A percentile compares a stretch with the other conserved stretches of the same genome.
phyloP scores from a whole-genome alignment of 192 early-diverging fungal species.

The Helicostylum pulchrum region DNA sequence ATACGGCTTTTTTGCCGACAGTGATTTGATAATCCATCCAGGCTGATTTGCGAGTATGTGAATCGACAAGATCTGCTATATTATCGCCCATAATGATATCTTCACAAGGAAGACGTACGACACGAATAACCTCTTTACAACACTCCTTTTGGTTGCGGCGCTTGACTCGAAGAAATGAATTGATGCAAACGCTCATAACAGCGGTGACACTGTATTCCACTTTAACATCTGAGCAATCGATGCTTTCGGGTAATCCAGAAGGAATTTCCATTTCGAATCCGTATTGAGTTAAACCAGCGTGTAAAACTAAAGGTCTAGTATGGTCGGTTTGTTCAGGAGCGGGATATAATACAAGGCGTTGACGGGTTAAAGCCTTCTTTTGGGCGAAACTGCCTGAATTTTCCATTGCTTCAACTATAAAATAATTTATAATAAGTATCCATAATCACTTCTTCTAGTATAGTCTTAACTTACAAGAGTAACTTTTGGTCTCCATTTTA shows the following conservation, averaged over 20 bases:
- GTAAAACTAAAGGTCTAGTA: background rate
- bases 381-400: background rate
- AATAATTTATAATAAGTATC: background rate
- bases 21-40: conserved; percentile 7
- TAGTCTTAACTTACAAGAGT: background rate
- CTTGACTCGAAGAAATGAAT: background rate
- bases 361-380: background rate
- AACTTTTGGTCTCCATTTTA: background rate
- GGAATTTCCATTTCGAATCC: conserved; percentile 14
- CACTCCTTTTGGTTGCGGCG: background rate
- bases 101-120: conserved; percentile 1
- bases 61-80: background rate
- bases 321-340: background rate
- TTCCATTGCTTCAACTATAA: conserved; percentile 6
- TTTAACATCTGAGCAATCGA: conserved; percentile 1
- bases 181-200: background rate
- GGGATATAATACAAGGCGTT: background rate
- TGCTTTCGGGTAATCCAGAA: background rate
- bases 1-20: conserved; percentile 1
- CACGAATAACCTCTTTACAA: background rate
- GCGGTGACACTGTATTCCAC: conserved; percentile 8
- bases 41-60: background rate
- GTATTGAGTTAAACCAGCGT: conserved; percentile 1
- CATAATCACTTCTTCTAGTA: background rate
- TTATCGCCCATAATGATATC: conserved; percentile 5